A percentile compares a stretch with the other conserved stretches of the same genome.
phyloP scores from a whole-genome alignment of 805 yeast species.

The Diddensiella transvaalensis region DNA sequence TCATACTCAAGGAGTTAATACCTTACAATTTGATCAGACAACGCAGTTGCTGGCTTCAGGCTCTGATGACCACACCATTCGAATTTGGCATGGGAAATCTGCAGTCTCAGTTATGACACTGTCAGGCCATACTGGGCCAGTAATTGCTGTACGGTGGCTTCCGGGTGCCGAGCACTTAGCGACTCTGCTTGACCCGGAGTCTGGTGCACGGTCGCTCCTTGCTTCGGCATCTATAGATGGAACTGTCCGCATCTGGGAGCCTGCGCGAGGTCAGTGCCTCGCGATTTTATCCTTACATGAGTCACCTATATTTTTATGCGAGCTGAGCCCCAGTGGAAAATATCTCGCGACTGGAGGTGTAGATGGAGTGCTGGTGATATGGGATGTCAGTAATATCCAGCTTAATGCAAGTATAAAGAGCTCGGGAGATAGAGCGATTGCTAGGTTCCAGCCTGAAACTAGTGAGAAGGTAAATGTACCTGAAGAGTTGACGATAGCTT shows the following conservation, averaged over 20 bases:
- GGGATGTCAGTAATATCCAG: slow-evolving; percentile 22
- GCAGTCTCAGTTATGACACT: slow-evolving; percentile 39
- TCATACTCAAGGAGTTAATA: slow-evolving; percentile 58
- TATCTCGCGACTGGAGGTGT: slow-evolving; percentile 63
- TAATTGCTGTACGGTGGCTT: slow-evolving; percentile 25
- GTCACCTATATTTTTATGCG: slow-evolving; percentile 50
- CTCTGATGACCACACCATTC: slow-evolving; percentile 70
- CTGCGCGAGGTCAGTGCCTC: slow-evolving; percentile 33
- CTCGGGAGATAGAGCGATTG: slow-evolving; percentile 12
- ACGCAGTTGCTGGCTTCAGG: slow-evolving; percentile 63
- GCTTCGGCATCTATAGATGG: slow-evolving; percentile 70
- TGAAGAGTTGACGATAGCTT: slow-evolving; percentile 7
- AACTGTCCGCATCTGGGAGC: slow-evolving; percentile 64
- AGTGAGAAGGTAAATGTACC: slow-evolving; percentile 3
- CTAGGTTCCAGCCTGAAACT: slow-evolving; percentile 10
- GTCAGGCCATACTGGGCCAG: slow-evolving; percentile 27
- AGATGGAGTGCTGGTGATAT: slow-evolving; percentile 47
- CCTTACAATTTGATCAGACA: slow-evolving; percentile 49
- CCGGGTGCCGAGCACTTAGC: slow-evolving; percentile 11
- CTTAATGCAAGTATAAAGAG: background rate
- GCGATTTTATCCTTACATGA: slow-evolving; percentile 43
- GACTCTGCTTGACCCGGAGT: slow-evolving; percentile 15
- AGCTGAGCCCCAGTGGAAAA: slow-evolving; percentile 47
- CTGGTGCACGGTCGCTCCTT: slow-evolving; percentile 26
- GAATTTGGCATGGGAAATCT: slow-evolving; percentile 71